Evolutionary conservation across 2,329 filamentous ascomycete genomes (phyloP).

Genomic region (Fusarium pseudocircinatum): DNA sequence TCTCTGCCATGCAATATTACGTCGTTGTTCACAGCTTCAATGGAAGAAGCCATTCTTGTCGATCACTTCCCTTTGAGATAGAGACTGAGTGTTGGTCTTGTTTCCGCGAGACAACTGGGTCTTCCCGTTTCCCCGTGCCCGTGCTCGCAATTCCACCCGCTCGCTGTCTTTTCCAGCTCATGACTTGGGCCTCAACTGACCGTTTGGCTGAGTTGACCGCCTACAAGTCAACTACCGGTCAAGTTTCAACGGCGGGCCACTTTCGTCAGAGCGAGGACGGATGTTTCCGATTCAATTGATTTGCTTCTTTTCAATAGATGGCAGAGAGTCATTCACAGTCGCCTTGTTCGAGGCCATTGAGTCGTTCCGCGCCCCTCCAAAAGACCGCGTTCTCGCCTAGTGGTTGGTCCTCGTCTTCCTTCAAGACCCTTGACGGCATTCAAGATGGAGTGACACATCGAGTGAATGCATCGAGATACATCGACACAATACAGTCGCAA

Average conservation of each 20-base stretch:
- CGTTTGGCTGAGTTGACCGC: constrained; percentile 34
- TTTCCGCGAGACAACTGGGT: constrained; percentile 28
- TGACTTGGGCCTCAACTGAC: constrained; percentile 23
- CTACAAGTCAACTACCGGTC: constrained; percentile 1
- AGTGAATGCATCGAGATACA: constrained; percentile 16
- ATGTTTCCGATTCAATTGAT: constrained; percentile 4
- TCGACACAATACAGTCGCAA: background rate
- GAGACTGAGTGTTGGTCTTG: constrained; percentile 12
- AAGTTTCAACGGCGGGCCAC: constrained; percentile 1
- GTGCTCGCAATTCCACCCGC: constrained; percentile 13
- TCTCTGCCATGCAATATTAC: constrained; percentile 35
- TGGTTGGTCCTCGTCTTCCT: background rate
- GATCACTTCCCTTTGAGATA: constrained; percentile 38
- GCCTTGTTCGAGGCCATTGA: constrained; percentile 1
- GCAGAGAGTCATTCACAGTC: constrained; percentile 14
- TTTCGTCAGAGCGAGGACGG: constrained; percentile 25
- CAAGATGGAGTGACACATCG: constrained; percentile 20
- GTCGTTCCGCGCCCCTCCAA: constrained; percentile 1
- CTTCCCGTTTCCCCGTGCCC: constrained; percentile 29
- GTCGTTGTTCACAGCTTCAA: constrained; percentile 27
- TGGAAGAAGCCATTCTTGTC: constrained; percentile 9
- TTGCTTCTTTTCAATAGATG: background rate
- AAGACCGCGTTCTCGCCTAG: background rate
- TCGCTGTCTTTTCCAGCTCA: background rate
- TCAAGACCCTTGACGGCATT: constrained; percentile 11